phyloP scores from a whole-genome alignment of 179 eudicot genomes.

The Beta lomatogona region DNA sequence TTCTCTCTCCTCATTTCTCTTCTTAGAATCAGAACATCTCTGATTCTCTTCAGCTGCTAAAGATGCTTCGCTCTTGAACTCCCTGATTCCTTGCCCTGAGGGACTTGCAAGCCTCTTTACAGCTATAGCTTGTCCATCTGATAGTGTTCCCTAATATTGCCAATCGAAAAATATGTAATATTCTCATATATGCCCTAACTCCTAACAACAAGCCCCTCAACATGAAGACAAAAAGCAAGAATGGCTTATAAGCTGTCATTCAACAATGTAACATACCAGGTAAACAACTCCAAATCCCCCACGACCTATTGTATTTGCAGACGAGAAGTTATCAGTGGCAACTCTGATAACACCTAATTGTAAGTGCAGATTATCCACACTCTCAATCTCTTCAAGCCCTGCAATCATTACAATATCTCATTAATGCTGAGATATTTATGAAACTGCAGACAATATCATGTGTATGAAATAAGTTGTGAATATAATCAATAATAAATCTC shows the following conservation, averaged over 20 bases:
- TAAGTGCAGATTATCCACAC: slow-evolving; percentile 34
- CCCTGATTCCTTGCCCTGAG: slow-evolving; percentile 20
- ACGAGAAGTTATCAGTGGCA: slow-evolving; percentile 49
- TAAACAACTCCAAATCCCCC: slow-evolving; percentile 62
- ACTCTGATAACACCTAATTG: slow-evolving; percentile 35
- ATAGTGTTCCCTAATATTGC: not conserved
- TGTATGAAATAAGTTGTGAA: no score
- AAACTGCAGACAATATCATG: no score
- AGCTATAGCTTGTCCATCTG: slow-evolving; percentile 30
- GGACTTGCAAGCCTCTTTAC: slow-evolving; percentile 27
- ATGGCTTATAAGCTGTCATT: not conserved
- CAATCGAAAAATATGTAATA: not conserved
- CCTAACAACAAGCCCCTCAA: not conserved
- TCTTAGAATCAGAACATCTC: no score
- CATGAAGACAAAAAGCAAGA: no score
- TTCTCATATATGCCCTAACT: not conserved
- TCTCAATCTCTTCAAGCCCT: slow-evolving; percentile 32
- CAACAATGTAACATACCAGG: slow-evolving; percentile 30
- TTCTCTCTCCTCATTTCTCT: no score
- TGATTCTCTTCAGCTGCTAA: no score
- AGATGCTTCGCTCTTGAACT: slow-evolving; percentile 26
- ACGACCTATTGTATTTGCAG: slow-evolving; percentile 39
- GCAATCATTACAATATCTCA: not conserved
- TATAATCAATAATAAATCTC: no score
- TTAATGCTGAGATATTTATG: no score